Conservation (phyloP, 83 land plant genomes). For the Picea mariana region DNA sequence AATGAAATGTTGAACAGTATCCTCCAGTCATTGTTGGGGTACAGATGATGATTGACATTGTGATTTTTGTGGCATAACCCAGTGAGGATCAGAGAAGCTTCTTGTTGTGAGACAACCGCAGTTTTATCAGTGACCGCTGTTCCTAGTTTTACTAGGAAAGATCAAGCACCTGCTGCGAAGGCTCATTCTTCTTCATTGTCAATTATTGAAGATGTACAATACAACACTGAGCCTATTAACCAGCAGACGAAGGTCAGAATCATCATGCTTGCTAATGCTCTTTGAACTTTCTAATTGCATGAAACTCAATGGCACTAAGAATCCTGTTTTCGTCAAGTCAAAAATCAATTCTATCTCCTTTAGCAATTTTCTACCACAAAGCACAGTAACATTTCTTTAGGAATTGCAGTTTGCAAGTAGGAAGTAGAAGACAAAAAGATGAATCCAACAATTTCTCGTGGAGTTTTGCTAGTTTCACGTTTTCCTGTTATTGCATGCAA, state of each 20-base stretch:
- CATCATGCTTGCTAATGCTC: not conserved
- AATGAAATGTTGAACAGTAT: constrained; percentile 13
- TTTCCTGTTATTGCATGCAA: not conserved
- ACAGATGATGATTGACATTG: constrained; percentile 13
- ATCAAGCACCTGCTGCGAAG: constrained; percentile 32
- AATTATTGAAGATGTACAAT: constrained; percentile 34
- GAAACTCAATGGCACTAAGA: not conserved
- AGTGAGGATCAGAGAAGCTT: constrained; percentile 18
- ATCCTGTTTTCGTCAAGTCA: not conserved
- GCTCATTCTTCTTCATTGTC: constrained; percentile 27
- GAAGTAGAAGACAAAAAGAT: not conserved
- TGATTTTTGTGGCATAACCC: constrained; percentile 16
- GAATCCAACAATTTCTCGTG: not conserved
- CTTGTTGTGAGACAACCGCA: constrained; percentile 9
- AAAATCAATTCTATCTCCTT: constrained; percentile 2
- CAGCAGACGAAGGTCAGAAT: constrained; percentile 40
- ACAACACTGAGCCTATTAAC: constrained; percentile 27
- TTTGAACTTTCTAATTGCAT: not conserved
- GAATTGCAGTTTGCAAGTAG: not conserved
- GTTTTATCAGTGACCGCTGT: constrained; percentile 24
- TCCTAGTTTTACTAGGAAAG: constrained; percentile 32
- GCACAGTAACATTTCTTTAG: not conserved
- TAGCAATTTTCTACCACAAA: constrained; percentile 23
- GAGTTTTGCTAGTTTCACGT: not conserved
- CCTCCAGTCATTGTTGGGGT: constrained; percentile 16